Percentiles rank a stretch among this genome's conserved stretches.
These are phyloP conservation scores for Arachnomyces sp. DNA, from an alignment of 2,329 filamentous ascomycete species.

Conservation along the genomic window DNA sequence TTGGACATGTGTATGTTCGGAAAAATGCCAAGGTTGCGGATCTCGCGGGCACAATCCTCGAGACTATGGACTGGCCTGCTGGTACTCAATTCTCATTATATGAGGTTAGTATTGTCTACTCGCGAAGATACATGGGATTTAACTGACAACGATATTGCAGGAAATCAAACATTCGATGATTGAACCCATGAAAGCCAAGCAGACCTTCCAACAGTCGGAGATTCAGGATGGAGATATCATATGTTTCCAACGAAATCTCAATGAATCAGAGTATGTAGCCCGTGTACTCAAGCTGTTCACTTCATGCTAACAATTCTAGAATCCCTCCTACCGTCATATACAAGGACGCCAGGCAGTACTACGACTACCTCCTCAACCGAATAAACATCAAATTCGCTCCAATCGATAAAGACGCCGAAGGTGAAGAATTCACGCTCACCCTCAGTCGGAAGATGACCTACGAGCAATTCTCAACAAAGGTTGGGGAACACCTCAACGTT, in stretches of 20 bases:
- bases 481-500: conserved; percentile 66
- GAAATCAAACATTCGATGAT: conserved; percentile 99
- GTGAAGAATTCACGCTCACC: conserved; percentile 65
- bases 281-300: conserved; percentile 1
- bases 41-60: conserved; percentile 65
- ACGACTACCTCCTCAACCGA: conserved; percentile 85
- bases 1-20: conserved; percentile 77
- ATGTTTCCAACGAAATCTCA: conserved; percentile 67
- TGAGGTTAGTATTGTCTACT: conserved; percentile 47
- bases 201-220: conserved; percentile 81
- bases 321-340: conserved; percentile 40
- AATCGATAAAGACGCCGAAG: conserved; percentile 38
- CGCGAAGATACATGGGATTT: background rate
- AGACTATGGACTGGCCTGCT: conserved; percentile 78
- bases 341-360: conserved; percentile 71
- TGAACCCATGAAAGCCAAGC: conserved; percentile 83
- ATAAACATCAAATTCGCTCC: conserved; percentile 71
- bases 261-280: conserved; percentile 26
- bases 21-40: conserved; percentile 85
- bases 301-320: conserved; percentile 9
- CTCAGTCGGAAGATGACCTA: conserved; percentile 86
- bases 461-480: conserved; percentile 74
- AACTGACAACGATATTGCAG: conserved; percentile 28
- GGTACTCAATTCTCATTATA: conserved; percentile 66
- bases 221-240: conserved; percentile 96